Percentiles rank a stretch among this genome's conserved stretches.
These are phyloP conservation scores for Tetrahymena elliotti DNA, from an alignment of 73 alveolate species.

Conservation along the genomic window DNA sequence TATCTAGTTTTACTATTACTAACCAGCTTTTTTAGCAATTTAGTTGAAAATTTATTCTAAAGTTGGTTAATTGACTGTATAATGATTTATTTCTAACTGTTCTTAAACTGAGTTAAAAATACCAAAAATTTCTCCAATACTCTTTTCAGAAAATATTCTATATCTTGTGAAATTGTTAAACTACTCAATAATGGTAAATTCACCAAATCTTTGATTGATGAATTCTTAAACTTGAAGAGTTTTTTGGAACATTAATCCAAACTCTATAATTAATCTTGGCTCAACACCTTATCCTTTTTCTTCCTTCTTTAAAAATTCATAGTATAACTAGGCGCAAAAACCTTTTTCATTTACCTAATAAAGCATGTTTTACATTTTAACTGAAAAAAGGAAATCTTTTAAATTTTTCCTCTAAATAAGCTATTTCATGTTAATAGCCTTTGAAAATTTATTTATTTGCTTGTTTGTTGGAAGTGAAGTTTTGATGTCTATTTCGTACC, in stretches of 20 bases:
- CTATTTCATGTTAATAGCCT: conserved; percentile 16
- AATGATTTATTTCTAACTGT: conserved; percentile 9
- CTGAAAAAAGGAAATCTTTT: background rate
- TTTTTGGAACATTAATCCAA: conserved; percentile 18
- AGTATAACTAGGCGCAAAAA: conserved; percentile 24
- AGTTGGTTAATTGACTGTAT: conserved; percentile 44
- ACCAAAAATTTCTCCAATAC: conserved; percentile 42
- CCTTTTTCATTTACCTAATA: conserved; percentile 14
- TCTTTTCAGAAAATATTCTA: background rate
- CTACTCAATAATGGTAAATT: conserved; percentile 46
- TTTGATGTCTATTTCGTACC: conserved; percentile 85
- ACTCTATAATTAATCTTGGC: conserved; percentile 26
- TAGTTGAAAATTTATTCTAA: conserved; percentile 45
- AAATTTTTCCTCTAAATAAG: background rate
- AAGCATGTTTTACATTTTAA: background rate
- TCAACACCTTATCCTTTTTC: conserved; percentile 28
- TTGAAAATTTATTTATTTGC: conserved; percentile 39
- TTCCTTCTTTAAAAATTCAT: conserved; percentile 26
- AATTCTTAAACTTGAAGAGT: conserved; percentile 24
- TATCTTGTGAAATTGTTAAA: conserved; percentile 36
- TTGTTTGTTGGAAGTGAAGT: conserved; percentile 48
- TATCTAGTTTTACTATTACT: background rate
- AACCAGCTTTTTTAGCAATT: conserved; percentile 27
- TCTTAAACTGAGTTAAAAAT: conserved; percentile 22
- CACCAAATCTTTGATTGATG: background rate